Conservation (phyloP, 225 moss, liverwort and hornwort genomes). For the Polytrichum commune region DNA sequence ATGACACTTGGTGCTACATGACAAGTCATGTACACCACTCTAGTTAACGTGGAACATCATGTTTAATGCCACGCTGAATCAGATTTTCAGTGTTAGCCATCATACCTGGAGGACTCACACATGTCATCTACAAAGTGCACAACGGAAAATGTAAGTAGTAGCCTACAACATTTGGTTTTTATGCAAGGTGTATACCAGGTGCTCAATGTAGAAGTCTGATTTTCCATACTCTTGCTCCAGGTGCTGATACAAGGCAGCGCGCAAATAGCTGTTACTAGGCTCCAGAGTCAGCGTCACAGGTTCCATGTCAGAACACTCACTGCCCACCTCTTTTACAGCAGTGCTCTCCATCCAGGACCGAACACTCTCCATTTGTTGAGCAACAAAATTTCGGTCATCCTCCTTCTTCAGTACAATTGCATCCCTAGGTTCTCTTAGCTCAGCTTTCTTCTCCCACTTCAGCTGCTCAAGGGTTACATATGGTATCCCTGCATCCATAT, state of each 20-base stretch:
- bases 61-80: no score
- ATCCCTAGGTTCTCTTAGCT: slow-evolving; percentile 37
- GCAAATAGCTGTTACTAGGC: slow-evolving; percentile 56
- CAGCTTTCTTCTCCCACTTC: slow-evolving; percentile 37
- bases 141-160: slow-evolving; percentile 2
- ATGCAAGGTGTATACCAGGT: slow-evolving; percentile 29
- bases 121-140: no score
- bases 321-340: slow-evolving; percentile 24
- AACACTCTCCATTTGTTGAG: slow-evolving; percentile 56
- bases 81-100: no score
- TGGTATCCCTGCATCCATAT: slow-evolving; percentile 44
- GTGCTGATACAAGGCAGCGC: slow-evolving; percentile 55
- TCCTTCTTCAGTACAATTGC: slow-evolving; percentile 47
- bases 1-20: no score
- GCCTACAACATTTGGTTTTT: slow-evolving; percentile 4
- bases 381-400: slow-evolving; percentile 48
- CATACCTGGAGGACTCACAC: no score
- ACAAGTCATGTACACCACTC: no score
- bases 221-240: slow-evolving; percentile 61
- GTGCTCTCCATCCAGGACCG: slow-evolving; percentile 43
- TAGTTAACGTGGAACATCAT: no score
- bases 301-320: slow-evolving; percentile 16
- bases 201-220: slow-evolving; percentile 51
- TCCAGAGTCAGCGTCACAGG: slow-evolving; percentile 41
- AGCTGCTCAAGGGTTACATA: slow-evolving; percentile 58